These are phyloP conservation scores for Dactylellina drechsleri DNA, from an alignment of 2,329 filamentous ascomycete species.

Conservation along the genomic window DNA sequence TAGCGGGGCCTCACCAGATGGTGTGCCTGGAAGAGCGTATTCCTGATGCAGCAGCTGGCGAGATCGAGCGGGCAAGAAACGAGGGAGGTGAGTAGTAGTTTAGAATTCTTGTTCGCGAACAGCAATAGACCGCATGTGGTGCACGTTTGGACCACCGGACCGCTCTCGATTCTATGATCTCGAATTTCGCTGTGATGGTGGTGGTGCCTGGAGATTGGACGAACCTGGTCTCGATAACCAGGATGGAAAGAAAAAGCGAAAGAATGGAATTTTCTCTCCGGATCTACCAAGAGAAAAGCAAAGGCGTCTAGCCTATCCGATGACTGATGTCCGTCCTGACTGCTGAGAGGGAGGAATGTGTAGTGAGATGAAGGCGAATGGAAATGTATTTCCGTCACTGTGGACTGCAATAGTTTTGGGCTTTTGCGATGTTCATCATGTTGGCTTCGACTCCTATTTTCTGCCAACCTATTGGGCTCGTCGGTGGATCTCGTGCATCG, in stretches of 20 bases:
- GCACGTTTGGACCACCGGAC: not conserved
- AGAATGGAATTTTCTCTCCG: conserved; percentile 13
- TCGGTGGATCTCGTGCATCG: conserved; percentile 36
- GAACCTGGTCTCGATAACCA: not conserved
- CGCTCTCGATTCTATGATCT: conserved; percentile 16
- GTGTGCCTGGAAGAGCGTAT: conserved; percentile 54
- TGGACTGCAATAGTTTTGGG: not conserved
- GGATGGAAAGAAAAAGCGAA: conserved; percentile 2
- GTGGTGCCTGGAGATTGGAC: conserved; percentile 22
- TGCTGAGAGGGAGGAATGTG: not conserved
- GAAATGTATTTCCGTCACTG: not conserved
- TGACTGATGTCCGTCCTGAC: not conserved
- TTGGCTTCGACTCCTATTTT: conserved; percentile 40
- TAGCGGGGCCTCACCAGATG: conserved; percentile 37
- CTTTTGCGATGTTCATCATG: conserved; percentile 31
- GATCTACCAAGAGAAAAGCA: conserved; percentile 11
- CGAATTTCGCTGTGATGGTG: not conserved
- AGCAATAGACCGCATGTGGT: conserved; percentile 39
- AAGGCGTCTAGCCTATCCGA: conserved; percentile 12
- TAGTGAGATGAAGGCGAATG: not conserved
- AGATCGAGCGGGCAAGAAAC: conserved; percentile 50
- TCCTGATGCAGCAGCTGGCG: conserved; percentile 53
- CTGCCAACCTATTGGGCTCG: conserved; percentile 20
- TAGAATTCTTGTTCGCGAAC: conserved; percentile 46
- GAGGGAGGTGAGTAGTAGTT: conserved; percentile 35